Base-by-base conservation (phyloP, 257 asterid genomes). In the Parsonsia alboflavescens region DNA sequence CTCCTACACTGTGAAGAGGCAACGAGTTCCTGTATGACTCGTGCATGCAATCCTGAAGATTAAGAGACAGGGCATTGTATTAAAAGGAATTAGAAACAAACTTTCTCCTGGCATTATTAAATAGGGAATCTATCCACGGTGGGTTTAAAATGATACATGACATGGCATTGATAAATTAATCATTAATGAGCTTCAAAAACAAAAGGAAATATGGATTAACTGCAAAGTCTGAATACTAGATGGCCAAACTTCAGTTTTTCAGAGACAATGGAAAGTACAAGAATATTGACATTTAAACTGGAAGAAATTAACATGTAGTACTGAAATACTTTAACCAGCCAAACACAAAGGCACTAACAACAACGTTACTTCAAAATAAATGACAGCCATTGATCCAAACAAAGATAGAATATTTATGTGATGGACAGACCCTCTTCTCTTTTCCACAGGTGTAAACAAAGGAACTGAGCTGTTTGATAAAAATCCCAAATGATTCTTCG, bases 11-110 rank as follows among this genome's bases (percentile, higher is more conserved):
- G 78, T 89, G 97, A 81, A 89, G 90, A 45, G 96, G 96, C 82
- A 92, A 76, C 46, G 96, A 79, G 79, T 82, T 87, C 74, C 85
- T 82, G 80, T 87, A 91, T 28, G 97, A 57, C 74, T 92, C 99
- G 46, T 89, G 95, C 87, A 92, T 82, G 81, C 97, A 90, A 69
- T 90, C 97, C 99, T 94, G 86, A 76, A 69, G 63, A 79, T 64
- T 46, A 39, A 63, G 72, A 15, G 12, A 54, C 48, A 21, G 5
- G 63, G 11, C 36, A 70, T 36, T 24, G 10, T 21, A 30, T 77
- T 33, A 46, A 56, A 50, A 49, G n/a, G 50, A 74, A 74, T 12
- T 21, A 30, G 8, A 36, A 36, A 44, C 45, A 19, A 49, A 68
- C 33, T 66, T 74, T 59, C 41, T 28, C 46, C 33, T 13, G 33